Base-by-base conservation (phyloP, 2,329 filamentous ascomycete species). In the Apiospora arundinis region DNA sequence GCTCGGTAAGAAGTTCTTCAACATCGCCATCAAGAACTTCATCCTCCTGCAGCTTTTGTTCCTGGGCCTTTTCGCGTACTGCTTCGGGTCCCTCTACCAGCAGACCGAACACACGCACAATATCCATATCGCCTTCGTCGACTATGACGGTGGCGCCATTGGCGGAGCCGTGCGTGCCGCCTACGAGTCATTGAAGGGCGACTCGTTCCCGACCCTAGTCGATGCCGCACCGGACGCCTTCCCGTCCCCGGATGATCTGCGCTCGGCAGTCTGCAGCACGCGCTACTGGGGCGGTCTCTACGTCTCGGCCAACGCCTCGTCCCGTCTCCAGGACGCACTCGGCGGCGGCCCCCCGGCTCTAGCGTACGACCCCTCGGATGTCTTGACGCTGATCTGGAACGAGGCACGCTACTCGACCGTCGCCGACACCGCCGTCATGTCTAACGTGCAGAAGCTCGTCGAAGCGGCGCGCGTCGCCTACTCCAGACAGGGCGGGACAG, bases 361-460 rank as follows among this genome's bases (percentile, higher is more conserved):
- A 7, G 72, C 71, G 0, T 86, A 85, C 74, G 77, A 85, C 68
- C 69, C 75, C 5, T 73, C 71, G 42, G 71, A 82, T 68, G 78
- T 82, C 4, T 72, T 86, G 2, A 80, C 79, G 9, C 81, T 82
- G 52, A 76, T 85, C 70, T 86, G 83, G 83, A 86, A 86, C 72
- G 81, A 84, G 72, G 83, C 82, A 9, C 80, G 82, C 11, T 86
- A 86, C 74, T 74, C 84, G 0, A 76, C 81, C 1, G 75, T 82
- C 44, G 75, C 80, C 6, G 81, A 85, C 52, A 76, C 78, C 0
- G 74, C 77, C n/a, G 69, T 85, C 45, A 73, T 77, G 1, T 67
- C 72, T 18, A 79, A 71, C 70, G 72, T 85, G 42, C 74, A 79
- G 48, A 71, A 75, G 0, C 79, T 86, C 0, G 76, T 81, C 11